Base-by-base conservation (phyloP, 179 eudicot genomes). In the Beta corolliflora region DNA sequence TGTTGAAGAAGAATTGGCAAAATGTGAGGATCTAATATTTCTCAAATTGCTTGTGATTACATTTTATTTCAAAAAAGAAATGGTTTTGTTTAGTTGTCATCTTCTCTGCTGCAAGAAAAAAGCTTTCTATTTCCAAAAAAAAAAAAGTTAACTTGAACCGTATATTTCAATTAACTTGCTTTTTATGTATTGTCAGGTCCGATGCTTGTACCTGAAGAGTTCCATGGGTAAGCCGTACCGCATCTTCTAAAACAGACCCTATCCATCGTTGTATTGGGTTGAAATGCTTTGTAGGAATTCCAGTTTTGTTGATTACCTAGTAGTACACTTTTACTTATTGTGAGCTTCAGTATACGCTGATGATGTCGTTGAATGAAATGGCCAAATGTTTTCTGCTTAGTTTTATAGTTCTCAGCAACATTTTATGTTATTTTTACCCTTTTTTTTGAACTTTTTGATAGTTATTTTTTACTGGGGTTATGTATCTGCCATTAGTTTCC, bases 1-100 rank as follows among this genome's bases (percentile, higher is more conserved):
- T 93, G 64, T 77, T 93, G 91, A 93, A 93, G 88, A 93, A 93
- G 89, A 93, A 93, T 73, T 93, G 98, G 98, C 98, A 92, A 79
- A 93, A 93, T 75, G 98, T 93, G 59, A 89, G 93, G 18, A 13
- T 80, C 7, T 36, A 18, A 3, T 18, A 10, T 60, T 15, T 7
- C 8, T 16, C 53, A 3, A 36, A 10, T 8, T 60, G 16, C 31
- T 18, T 3, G 12, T 0, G 1, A 16, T 54, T 0, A 18, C 41
- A 36, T 36, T 36, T 36, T 36, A 36, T 36, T 36, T 36, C 41
- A 36, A 36, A 36, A 36, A 36, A 36, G 41, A 36, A 36, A 36
- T 56, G 23, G 9, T 2, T 59, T 16, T 60, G 19, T 59, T 19
- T 59, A n/a, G 5, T 19, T 21, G 19, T 60, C 64, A 60, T 60